A percentile compares a stretch with the other conserved stretches of the same genome.
phyloP scores from a whole-genome alignment of 768 basidiomycete species.

The Lentinula edodes region DNA sequence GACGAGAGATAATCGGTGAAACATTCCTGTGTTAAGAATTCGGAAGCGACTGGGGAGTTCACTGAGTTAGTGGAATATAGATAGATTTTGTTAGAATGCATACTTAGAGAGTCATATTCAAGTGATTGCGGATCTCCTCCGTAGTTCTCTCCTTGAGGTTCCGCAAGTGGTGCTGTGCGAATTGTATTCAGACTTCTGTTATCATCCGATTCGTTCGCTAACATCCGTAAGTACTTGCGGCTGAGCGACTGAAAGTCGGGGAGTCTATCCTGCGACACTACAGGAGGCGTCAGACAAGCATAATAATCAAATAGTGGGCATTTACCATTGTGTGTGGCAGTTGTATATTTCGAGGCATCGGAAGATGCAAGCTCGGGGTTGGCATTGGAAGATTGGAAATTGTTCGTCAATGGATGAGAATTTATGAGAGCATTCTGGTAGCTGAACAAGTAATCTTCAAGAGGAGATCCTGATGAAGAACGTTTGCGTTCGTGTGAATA shows the following conservation, averaged over 20 bases:
- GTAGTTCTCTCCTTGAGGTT: background rate
- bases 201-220: conserved; percentile 28
- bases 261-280: conserved; percentile 12
- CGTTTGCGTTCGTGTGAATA: background rate
- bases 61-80: background rate
- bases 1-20: background rate
- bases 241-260: conserved; percentile 46
- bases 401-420: background rate
- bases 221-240: conserved; percentile 65
- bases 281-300: background rate
- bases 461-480: background rate
- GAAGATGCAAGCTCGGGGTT: background rate
- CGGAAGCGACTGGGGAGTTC: background rate
- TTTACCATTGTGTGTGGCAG: background rate
- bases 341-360: background rate
- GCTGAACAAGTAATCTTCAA: background rate
- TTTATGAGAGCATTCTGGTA: background rate
- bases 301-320: background rate
- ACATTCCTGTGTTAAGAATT: background rate
- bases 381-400: background rate
- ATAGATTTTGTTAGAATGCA: background rate
- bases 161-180: conserved; percentile 23
- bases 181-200: conserved; percentile 12
- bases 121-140: background rate
- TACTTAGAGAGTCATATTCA: conserved; percentile 9